Evolutionary conservation across 192 early-diverging fungal species (phyloP), one percentile per base, ranked within the genome.

Genomic region (Dimargaris xerosporica): DNA sequence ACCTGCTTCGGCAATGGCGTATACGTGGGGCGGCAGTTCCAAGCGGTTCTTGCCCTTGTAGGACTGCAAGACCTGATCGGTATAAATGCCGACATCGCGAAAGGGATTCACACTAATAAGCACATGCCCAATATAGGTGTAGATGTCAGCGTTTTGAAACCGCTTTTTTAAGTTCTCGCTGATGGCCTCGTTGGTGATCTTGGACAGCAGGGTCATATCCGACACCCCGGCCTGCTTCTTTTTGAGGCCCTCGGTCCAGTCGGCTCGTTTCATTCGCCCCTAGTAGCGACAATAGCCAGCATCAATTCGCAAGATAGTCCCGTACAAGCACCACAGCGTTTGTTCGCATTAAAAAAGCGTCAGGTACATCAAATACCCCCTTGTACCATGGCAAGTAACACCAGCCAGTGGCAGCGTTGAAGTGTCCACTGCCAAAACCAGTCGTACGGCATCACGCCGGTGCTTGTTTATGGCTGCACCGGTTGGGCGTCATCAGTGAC

Each of bases 81-180:
- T 94, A 67, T 96, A 99, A 60, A 96, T 93, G 43, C 90, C 90
- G 48, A 97, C 77, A 66, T 94, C 91, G 66, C 86, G 88, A 80
- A 95, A 99, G 26, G 96, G 96, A 68, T 99, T 99, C 31, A 97
- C 92, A 80, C 81, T 81, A 65, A 88, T 85, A 62, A 88, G 75
- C 54, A 88, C 86, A 73, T 86, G 82, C n/a, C 91, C 89, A 70
- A 97, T 99, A 69, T 95, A 97, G 15, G 96, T 99, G 74, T 96
- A 97, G 62, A 97, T 95, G 64, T 88, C 80, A 60, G 75, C 82
- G 65, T 86, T 85, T 53, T 83, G 72, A 70, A 86, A 96, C 59
- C 94, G 82, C 73, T 91, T 90, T 74, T 83, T 82, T 66, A 97
- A 73, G 76, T 97, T 97, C 7, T 92, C 91, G 53, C 89, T 92